Conservation (phyloP, 2,329 filamentous ascomycete species). For the Xylaria sp. region DNA sequence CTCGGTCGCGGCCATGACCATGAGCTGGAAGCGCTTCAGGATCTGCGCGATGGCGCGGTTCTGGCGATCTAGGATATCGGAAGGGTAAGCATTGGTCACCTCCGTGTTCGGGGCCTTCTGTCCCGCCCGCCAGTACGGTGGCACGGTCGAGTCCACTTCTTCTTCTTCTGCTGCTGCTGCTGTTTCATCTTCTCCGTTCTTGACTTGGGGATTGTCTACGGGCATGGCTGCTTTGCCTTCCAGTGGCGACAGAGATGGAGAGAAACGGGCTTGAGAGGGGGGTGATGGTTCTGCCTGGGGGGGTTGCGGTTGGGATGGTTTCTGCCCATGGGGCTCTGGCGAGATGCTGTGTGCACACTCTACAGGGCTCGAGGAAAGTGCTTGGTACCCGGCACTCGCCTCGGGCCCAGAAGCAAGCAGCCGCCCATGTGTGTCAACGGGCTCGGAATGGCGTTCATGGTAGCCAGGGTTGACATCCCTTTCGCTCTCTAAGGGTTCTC, state of each 20-base stretch:
- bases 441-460: too few relatives aligned
- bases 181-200: neutral
- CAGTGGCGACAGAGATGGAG: neutral
- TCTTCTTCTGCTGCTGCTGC: too few relatives aligned
- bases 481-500: too few relatives aligned
- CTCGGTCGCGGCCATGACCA: constrained; percentile 44
- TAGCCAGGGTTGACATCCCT: too few relatives aligned
- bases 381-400: too few relatives aligned
- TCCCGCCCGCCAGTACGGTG: too few relatives aligned
- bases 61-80: constrained; percentile 45
- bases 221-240: neutral
- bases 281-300: neutral
- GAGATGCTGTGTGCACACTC: neutral
- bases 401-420: too few relatives aligned
- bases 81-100: constrained; percentile 7
- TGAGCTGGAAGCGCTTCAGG: constrained; percentile 47
- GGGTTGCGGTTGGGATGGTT: neutral
- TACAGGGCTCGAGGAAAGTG: neutral
- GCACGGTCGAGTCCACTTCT: too few relatives aligned
- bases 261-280: neutral
- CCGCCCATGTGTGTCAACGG: too few relatives aligned
- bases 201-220: neutral
- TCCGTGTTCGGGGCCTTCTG: neutral
- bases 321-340: neutral
- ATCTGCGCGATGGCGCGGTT: constrained; percentile 48